A percentile compares a stretch with the other conserved stretches of the same genome.
Evolutionary conservation across 1,139 yeast genomes (phyloP).

Genomic region (Fermentozyma sake): DNA sequence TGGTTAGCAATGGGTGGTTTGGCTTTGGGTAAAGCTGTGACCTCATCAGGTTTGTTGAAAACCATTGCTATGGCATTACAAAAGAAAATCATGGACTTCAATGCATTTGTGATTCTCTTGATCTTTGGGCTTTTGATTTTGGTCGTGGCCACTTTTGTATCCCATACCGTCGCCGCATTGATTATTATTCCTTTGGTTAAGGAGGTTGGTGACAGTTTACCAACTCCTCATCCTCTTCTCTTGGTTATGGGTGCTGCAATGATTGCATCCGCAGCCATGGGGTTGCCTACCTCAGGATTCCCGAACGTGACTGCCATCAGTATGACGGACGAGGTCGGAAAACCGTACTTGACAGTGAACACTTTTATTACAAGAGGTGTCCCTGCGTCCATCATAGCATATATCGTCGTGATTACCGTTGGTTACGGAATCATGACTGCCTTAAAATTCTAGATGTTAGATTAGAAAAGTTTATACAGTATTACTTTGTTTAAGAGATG

Average conservation of each 20-base stretch:
- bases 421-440: slow-evolving; percentile 73
- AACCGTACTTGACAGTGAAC: slow-evolving; percentile 75
- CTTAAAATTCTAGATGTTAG: slow-evolving; percentile 36
- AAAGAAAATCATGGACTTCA: slow-evolving; percentile 51
- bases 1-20: slow-evolving; percentile 95
- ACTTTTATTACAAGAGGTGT: slow-evolving; percentile 85
- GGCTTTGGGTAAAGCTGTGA: slow-evolving; percentile 87
- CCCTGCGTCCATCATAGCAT: slow-evolving; percentile 75
- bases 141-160: slow-evolving; percentile 86
- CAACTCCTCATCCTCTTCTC: slow-evolving; percentile 65
- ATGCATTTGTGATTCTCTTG: slow-evolving; percentile 63
- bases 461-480: slow-evolving; percentile 1
- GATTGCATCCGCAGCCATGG: slow-evolving; percentile 91
- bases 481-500: background rate
- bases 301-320: slow-evolving; percentile 96
- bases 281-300: slow-evolving; percentile 92
- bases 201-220: slow-evolving; percentile 75
- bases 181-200: slow-evolving; percentile 85
- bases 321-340: slow-evolving; percentile 85
- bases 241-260: slow-evolving; percentile 82
- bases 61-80: slow-evolving; percentile 74
- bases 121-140: slow-evolving; percentile 77
- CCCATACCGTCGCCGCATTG: slow-evolving; percentile 94
- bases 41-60: slow-evolving; percentile 78
- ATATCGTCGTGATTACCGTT: slow-evolving; percentile 63